Conservation (phyloP, 352 stramenopile species). For the Phytophthora citricola region DNA sequence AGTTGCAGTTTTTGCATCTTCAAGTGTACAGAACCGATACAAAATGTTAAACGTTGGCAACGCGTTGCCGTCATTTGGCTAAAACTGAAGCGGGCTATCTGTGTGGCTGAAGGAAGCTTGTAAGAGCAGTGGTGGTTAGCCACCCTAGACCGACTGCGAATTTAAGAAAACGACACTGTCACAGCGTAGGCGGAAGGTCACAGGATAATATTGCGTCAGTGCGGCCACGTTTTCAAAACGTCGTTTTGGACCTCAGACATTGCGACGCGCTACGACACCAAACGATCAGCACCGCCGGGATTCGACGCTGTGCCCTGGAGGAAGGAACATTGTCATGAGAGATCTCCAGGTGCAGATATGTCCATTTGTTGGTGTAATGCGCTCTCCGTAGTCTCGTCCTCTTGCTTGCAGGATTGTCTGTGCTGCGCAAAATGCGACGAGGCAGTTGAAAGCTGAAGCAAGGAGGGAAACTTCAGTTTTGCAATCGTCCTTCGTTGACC, state of each 20-base stretch:
- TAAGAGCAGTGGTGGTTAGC: too few relatives aligned
- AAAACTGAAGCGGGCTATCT: too few relatives aligned
- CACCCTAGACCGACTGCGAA: too few relatives aligned
- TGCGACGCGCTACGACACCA: conserved; percentile 6
- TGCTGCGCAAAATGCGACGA: conserved; percentile 9
- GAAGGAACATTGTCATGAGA: background rate
- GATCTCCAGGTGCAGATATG: background rate
- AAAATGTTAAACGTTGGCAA: conserved; percentile 27
- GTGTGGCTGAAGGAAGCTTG: too few relatives aligned
- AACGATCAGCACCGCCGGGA: conserved; percentile 1
- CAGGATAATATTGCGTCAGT: too few relatives aligned
- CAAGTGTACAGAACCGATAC: conserved; percentile 24
- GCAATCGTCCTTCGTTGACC: background rate
- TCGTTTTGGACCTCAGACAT: conserved; percentile 10
- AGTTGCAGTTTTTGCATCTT: conserved; percentile 25
- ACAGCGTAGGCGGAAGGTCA: too few relatives aligned
- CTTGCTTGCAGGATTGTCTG: background rate
- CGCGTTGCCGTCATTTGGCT: conserved; percentile 12
- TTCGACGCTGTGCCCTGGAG: background rate
- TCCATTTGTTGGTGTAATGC: too few relatives aligned
- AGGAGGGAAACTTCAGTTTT: conserved; percentile 14
- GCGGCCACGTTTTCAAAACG: too few relatives aligned
- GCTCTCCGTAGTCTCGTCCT: too few relatives aligned
- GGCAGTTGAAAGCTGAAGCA: conserved; percentile 13
- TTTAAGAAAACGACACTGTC: too few relatives aligned